These are phyloP conservation scores for Podospora tetraspora DNA, from an alignment of 495 filamentous ascomycete species.

Conservation along the genomic window DNA sequence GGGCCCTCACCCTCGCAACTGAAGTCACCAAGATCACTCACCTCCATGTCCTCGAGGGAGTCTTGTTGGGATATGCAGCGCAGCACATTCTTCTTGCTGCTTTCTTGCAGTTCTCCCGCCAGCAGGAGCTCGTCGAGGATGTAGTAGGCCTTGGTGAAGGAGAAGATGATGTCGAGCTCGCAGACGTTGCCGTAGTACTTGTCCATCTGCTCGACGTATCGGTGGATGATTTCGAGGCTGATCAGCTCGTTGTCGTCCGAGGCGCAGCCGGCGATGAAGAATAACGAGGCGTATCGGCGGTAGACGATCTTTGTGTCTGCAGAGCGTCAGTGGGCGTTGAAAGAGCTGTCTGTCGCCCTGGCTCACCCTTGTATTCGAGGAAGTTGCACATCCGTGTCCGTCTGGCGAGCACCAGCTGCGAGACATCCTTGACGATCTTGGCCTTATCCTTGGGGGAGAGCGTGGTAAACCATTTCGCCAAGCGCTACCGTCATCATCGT, in stretches of 20 bases:
- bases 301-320: constrained; percentile 96
- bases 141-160: constrained; percentile 88
- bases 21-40: constrained; percentile 45
- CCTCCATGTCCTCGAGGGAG: constrained; percentile 95
- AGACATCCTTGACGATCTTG: constrained; percentile 99
- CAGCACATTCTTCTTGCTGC: constrained; percentile 97
- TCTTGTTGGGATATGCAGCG: constrained; percentile 93
- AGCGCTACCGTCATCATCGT: constrained; percentile 56
- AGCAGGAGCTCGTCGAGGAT: constrained; percentile 96
- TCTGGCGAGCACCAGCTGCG: constrained; percentile 91
- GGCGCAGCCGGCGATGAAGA: constrained; percentile 96
- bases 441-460: constrained; percentile 97
- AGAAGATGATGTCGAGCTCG: constrained; percentile 97
- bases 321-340: constrained; percentile 16
- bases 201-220: constrained; percentile 99
- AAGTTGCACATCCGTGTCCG: constrained; percentile 99
- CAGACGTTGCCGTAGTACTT: constrained; percentile 99
- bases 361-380: constrained; percentile 91
- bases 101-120: constrained; percentile 96
- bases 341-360: background rate
- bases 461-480: constrained; percentile 99
- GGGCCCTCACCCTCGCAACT: background rate
- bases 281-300: constrained; percentile 95
- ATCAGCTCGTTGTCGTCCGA: constrained; percentile 97
- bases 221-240: constrained; percentile 95